These are phyloP conservation scores for Cyathus striatus DNA, from an alignment of 768 basidiomycete species.

Conservation along the genomic window DNA sequence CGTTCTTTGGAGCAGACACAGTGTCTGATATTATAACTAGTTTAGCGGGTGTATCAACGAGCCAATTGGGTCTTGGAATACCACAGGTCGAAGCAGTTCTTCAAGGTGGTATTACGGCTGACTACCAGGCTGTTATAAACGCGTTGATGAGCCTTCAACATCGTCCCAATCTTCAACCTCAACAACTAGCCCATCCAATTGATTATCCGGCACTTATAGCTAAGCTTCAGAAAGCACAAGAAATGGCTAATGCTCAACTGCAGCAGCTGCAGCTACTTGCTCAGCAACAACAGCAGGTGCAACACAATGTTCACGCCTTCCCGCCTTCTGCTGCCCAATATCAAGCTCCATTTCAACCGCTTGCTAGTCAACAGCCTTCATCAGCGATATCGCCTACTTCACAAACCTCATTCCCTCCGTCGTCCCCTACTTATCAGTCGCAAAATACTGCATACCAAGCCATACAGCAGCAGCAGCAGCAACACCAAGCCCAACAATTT, in stretches of 20 bases:
- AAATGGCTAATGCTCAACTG: background rate
- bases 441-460: conserved; percentile 2
- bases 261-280: conserved; percentile 5
- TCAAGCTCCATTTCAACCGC: conserved; percentile 3
- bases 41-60: conserved; percentile 9
- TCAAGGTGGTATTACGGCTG: conserved; percentile 22
- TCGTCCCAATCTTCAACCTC: conserved; percentile 19
- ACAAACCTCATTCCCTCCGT: too few species aligned
- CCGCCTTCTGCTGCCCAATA: conserved; percentile 10
- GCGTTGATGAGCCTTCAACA: conserved; percentile 13
- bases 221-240: conserved; percentile 9
- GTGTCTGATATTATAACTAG: background rate
- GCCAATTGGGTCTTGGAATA: conserved; percentile 10
- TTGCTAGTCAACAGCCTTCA: conserved; percentile 2
- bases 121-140: conserved; percentile 26
- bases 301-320: conserved; percentile 1
- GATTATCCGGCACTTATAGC: conserved; percentile 16
- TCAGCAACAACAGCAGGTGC: conserved; percentile 12
- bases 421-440: too few species aligned
- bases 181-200: conserved; percentile 4
- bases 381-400: too few species aligned
- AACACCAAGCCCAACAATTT: conserved; percentile 3
- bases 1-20: background rate
- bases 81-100: conserved; percentile 24
- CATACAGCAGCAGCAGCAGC: conserved; percentile 6